Evolutionary conservation across 345 rosid species (phyloP).

Genomic region (Murraya paniculata): DNA sequence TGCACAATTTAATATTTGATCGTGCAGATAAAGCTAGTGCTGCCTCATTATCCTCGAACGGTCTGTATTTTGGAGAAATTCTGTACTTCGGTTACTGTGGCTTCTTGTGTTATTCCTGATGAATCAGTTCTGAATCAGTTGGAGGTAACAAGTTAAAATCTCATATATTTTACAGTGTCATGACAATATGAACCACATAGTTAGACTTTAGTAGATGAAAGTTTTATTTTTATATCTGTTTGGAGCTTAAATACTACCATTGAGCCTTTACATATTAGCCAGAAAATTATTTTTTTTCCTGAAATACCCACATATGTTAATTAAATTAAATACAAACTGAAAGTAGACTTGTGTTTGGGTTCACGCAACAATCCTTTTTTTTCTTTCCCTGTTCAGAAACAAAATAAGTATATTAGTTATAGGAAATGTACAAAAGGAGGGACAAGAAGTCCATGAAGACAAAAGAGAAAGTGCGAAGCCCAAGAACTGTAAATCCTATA

Average conservation of each 20-base stretch:
- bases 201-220: too few relatives aligned
- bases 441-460: too few relatives aligned
- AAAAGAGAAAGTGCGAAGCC: too few relatives aligned
- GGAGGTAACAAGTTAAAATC: slow-evolving; percentile 55
- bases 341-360: neutral
- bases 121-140: slow-evolving; percentile 61
- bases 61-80: slow-evolving; percentile 56
- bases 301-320: neutral
- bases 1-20: slow-evolving; percentile 16
- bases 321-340: neutral
- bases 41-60: slow-evolving; percentile 34
- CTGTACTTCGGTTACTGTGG: slow-evolving; percentile 42
- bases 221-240: neutral
- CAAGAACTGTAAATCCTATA: too few relatives aligned
- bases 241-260: neutral
- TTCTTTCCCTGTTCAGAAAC: too few relatives aligned
- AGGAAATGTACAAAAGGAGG: too few relatives aligned
- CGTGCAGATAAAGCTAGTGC: slow-evolving; percentile 56
- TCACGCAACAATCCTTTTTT: neutral
- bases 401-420: too few relatives aligned
- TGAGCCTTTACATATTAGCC: neutral
- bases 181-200: neutral
- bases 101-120: slow-evolving; percentile 60
- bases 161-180: slow-evolving; percentile 7
- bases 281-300: neutral